Evolutionary conservation across 306 rosid species (phyloP).

Genomic region (Citrullus mucosospermus): DNA sequence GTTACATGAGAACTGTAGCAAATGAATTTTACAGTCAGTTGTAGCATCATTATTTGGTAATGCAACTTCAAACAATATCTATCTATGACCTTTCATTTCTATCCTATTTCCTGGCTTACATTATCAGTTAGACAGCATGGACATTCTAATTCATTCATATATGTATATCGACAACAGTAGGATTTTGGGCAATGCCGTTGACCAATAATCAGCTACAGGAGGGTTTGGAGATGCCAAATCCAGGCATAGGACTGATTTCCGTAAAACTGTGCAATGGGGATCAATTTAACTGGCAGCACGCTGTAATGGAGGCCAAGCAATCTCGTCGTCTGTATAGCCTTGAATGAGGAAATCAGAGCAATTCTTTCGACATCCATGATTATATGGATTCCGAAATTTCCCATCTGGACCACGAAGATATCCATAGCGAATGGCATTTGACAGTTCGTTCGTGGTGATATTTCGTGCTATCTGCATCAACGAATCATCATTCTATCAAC

Average conservation of each 20-base stretch:
- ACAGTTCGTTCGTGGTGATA: conserved; percentile 75
- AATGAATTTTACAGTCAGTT: background rate
- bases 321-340: conserved; percentile 46
- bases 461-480: conserved; percentile 71
- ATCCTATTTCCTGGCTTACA: background rate
- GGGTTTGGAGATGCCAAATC: background rate
- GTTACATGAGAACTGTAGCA: background rate
- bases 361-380: conserved; percentile 70
- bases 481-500: background rate
- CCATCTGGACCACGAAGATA: conserved; percentile 86
- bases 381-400: conserved; percentile 65
- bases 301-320: conserved; percentile 75
- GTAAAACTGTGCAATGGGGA: background rate
- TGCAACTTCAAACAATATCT: background rate
- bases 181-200: background rate
- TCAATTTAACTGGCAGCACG: background rate
- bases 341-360: conserved; percentile 57
- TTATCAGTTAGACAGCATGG: background rate
- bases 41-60: background rate
- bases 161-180: background rate
- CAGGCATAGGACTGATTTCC: background rate
- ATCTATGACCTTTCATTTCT: background rate
- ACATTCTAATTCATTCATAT: background rate
- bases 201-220: background rate
- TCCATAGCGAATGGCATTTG: conserved; percentile 59